Evolutionary conservation across 1,284 basidiomycete species (phyloP), one percentile per base, ranked within the genome.

Genomic region (Pterulicium gracile): DNA sequence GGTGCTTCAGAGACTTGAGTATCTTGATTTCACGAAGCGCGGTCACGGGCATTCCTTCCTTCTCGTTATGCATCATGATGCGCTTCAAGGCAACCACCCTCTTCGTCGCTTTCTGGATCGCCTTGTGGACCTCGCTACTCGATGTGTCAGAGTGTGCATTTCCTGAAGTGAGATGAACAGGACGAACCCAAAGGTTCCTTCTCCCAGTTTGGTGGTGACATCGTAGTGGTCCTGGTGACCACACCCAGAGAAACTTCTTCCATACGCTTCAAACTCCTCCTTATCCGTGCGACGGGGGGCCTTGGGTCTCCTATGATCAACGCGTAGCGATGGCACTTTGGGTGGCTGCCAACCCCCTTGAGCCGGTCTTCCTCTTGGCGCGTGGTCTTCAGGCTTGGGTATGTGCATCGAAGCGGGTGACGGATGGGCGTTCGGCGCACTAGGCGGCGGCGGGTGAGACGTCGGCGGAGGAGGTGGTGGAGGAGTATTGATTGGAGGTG

Each of bases 11-110:
- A 10, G 83, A 79, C 61, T 98, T 98, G 46, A 99, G 70, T 48
- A 98, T 90, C 62, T 95, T 95, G 68, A 98, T 98, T 67, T 99
- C 96, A n/a, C 96, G 82, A 13, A 98, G 70, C 3, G 96, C 94
- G 1, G 96, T 98, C 24, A 98, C 88, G 1, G 93, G 92, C 77
- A 96, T 88, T 45, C 93, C 95, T 61, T 94, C 91, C 58, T 92
- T 92, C 63, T 94, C 89, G 54, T 93, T 92, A 62, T 98, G 93
- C 76, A 98, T 92, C 43, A 95, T 72, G 51, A 98, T 94, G 44
- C 90, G 80, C 61, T 99, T 99, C 42, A 98, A 66, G 1, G 95
- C 95, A 4, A 98, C 92, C 0, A 73, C 64, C 4, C 65, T 69
- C 1, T 79, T 75, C 0, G 79, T 84, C 3, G 61, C 50, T 12